Evolutionary conservation across 768 basidiomycete genomes (phyloP).

Genomic region (Chalciporus sphaerocephalus): DNA sequence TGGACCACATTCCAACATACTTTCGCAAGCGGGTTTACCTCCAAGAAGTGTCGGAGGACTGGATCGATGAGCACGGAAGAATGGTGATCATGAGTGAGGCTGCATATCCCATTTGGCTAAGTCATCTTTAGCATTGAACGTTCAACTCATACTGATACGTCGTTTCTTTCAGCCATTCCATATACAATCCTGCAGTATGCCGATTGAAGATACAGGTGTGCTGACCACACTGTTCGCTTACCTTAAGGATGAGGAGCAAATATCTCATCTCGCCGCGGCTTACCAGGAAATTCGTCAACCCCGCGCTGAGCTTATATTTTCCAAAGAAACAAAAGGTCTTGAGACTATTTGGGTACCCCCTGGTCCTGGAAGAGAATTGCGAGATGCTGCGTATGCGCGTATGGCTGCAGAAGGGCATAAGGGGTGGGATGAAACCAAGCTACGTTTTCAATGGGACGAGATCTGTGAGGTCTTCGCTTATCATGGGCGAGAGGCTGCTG

Average conservation of each 20-base stretch:
- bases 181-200: slow-evolving; percentile 35
- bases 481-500: slow-evolving; percentile 53
- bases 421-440: slow-evolving; percentile 46
- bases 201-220: slow-evolving; percentile 34
- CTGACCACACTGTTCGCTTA: slow-evolving; percentile 37
- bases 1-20: slow-evolving; percentile 35
- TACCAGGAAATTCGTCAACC: slow-evolving; percentile 59
- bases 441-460: slow-evolving; percentile 52
- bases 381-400: no score
- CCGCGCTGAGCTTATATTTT: slow-evolving; percentile 40
- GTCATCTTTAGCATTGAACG: slow-evolving; percentile 1
- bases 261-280: slow-evolving; percentile 48
- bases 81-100: slow-evolving; percentile 57
- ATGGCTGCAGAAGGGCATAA: slow-evolving; percentile 29
- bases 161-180: slow-evolving; percentile 42
- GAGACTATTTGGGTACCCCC: slow-evolving; percentile 39
- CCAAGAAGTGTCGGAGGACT: slow-evolving; percentile 41
- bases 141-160: neutral
- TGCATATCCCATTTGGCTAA: slow-evolving; percentile 54
- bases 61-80: slow-evolving; percentile 48
- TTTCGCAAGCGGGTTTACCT: slow-evolving; percentile 38
- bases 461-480: slow-evolving; percentile 52
- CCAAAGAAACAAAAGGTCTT: slow-evolving; percentile 44
- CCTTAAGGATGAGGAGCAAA: slow-evolving; percentile 44
- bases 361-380: slow-evolving; percentile 43